These are phyloP conservation scores for Friedmanniomyces simplex DNA, from an alignment of 495 filamentous ascomycete genomes.

Conservation along the genomic window DNA sequence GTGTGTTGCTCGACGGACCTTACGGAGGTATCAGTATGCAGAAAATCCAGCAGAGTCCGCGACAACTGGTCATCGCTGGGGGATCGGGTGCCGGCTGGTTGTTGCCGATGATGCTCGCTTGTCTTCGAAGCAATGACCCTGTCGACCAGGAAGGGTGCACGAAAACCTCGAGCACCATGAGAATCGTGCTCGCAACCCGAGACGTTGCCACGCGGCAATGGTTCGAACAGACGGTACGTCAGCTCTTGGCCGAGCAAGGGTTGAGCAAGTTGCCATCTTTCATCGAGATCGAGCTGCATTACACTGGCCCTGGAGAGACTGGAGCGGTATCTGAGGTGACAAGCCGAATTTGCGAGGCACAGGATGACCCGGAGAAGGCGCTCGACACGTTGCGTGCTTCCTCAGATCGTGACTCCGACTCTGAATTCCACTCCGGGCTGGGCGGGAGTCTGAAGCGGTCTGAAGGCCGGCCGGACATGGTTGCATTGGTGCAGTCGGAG, in stretches of 20 bases:
- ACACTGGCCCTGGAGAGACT: neutral
- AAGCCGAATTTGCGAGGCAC: neutral
- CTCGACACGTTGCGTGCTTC: neutral
- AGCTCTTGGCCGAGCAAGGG: neutral
- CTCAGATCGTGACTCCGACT: neutral
- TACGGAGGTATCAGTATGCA: slow-evolving; percentile 38
- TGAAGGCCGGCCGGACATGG: too few relatives aligned
- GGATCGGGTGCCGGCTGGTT: slow-evolving; percentile 46
- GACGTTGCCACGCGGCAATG: neutral
- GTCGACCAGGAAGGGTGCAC: neutral
- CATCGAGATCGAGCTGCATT: neutral
- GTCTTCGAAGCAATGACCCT: neutral
- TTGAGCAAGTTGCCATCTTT: neutral
- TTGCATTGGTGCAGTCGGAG: slow-evolving; percentile 25
- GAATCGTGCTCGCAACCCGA: neutral
- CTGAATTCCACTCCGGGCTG: slow-evolving; percentile 3
- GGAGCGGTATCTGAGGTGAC: neutral
- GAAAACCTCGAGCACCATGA: neutral
- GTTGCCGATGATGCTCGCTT: slow-evolving; percentile 34
- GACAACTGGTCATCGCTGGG: slow-evolving; percentile 41
- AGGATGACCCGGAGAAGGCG: neutral
- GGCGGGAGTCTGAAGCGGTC: slow-evolving; percentile 28
- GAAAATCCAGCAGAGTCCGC: slow-evolving; percentile 29
- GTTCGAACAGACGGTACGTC: neutral
- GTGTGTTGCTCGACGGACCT: slow-evolving; percentile 40